These are phyloP conservation scores for Atractiella rhizophila DNA, from an alignment of 768 basidiomycete species.

Conservation along the genomic window DNA sequence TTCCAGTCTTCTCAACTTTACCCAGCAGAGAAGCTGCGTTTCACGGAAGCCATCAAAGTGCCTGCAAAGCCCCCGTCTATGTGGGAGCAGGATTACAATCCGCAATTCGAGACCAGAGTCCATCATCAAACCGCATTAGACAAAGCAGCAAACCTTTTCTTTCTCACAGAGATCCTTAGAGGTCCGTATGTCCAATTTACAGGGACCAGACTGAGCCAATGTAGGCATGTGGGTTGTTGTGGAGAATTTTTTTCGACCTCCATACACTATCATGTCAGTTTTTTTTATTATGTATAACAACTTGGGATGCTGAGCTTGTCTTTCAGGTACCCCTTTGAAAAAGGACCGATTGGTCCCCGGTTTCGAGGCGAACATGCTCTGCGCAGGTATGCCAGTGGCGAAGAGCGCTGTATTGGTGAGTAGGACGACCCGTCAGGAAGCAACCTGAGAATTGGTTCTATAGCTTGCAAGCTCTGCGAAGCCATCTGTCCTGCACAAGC, in stretches of 20 bases:
- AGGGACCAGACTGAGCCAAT: background rate
- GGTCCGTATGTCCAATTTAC: conserved; percentile 30
- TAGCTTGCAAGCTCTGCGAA: conserved; percentile 96
- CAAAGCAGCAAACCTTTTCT: conserved; percentile 88
- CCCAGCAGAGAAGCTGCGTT: no score
- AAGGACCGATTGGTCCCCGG: conserved; percentile 85
- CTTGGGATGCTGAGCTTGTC: background rate
- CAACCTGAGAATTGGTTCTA: background rate
- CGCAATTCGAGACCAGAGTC: no score
- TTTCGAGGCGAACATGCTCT: conserved; percentile 97
- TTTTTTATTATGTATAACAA: background rate
- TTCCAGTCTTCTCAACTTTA: no score
- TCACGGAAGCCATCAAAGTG: no score
- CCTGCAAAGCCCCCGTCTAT: no score
- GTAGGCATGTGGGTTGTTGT: conserved; percentile 93
- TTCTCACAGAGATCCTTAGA: conserved; percentile 93
- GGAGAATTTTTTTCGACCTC: conserved; percentile 74
- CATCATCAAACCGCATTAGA: conserved; percentile 73
- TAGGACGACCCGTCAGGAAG: conserved; percentile 6
- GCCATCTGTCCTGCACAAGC: conserved; percentile 98
- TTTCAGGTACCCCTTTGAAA: conserved; percentile 33
- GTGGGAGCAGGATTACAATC: no score
- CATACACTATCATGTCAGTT: conserved; percentile 63
- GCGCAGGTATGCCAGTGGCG: conserved; percentile 83
- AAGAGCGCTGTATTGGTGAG: conserved; percentile 94